Conservation (phyloP, 345 rosid genomes). For the Zanthoxylum bungeanum region DNA sequence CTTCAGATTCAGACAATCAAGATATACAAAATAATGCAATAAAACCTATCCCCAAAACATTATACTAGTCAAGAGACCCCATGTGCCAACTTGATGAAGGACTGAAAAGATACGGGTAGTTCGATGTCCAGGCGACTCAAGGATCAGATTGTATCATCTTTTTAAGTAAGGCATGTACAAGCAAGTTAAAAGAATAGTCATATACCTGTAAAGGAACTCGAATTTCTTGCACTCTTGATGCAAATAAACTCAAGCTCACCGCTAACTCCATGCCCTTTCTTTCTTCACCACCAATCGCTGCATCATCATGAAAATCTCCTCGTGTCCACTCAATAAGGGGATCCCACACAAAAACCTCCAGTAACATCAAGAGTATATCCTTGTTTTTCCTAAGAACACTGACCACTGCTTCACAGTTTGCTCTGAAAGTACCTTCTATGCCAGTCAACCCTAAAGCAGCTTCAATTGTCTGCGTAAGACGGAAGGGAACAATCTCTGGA, state of each 20-base stretch:
- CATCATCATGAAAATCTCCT: constrained; percentile 93
- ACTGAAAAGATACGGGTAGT: constrained; percentile 6
- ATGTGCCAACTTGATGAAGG: background rate
- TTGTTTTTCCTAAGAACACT: constrained; percentile 77
- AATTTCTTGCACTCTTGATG: constrained; percentile 93
- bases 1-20: constrained; percentile 9
- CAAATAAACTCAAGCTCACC: constrained; percentile 93
- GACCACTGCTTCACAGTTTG: constrained; percentile 81
- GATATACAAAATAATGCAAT: constrained; percentile 1
- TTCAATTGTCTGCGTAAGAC: constrained; percentile 88
- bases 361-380: constrained; percentile 74
- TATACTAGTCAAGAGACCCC: constrained; percentile 3
- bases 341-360: constrained; percentile 94
- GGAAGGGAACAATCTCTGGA: constrained; percentile 93
- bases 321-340: constrained; percentile 98
- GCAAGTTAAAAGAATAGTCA: constrained; percentile 13
- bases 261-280: constrained; percentile 98
- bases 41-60: background rate
- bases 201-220: constrained; percentile 91
- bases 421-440: constrained; percentile 75
- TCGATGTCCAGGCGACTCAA: constrained; percentile 1
- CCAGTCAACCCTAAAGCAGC: constrained; percentile 87
- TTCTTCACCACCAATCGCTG: constrained; percentile 95
- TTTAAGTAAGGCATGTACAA: background rate
- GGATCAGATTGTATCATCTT: background rate